A percentile compares a stretch with the other conserved stretches of the same genome.
Evolutionary conservation across 306 rosid genomes (phyloP).

Genomic region (Cercis canadensis): DNA sequence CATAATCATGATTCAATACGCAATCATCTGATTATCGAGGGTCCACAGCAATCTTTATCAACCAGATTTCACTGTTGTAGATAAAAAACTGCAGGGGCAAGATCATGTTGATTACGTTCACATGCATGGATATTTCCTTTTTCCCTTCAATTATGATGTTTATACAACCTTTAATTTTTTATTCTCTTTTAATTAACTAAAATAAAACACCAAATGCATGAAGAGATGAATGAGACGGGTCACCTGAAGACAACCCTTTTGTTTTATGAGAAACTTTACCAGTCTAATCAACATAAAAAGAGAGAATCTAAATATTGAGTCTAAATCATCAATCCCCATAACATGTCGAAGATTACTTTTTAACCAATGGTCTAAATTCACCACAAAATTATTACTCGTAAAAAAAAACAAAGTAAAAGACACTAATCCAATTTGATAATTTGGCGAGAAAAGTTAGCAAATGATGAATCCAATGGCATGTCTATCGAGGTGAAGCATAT

Average conservation of each 20-base stretch:
- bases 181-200: not conserved
- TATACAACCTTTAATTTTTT: not conserved
- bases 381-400: too few species aligned
- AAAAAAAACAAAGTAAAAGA: too few species aligned
- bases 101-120: slow-evolving; percentile 43
- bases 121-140: slow-evolving; percentile 39
- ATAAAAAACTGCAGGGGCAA: slow-evolving; percentile 14
- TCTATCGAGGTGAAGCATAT: too few species aligned
- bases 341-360: too few species aligned
- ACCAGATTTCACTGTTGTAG: slow-evolving; percentile 23
- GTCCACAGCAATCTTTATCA: slow-evolving; percentile 42
- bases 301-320: slow-evolving; percentile 11
- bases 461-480: too few species aligned
- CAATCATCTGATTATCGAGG: slow-evolving; percentile 36
- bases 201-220: slow-evolving; percentile 2
- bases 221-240: slow-evolving; percentile 27
- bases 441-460: too few species aligned
- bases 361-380: too few species aligned
- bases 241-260: slow-evolving; percentile 17
- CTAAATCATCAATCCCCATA: not conserved
- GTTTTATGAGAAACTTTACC: not conserved
- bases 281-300: slow-evolving; percentile 26
- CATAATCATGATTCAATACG: slow-evolving; percentile 28
- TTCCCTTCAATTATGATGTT: slow-evolving; percentile 46
- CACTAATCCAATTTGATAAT: too few species aligned